Conservation (phyloP, 2,329 filamentous ascomycete species). For the Hortaea sp. region DNA sequence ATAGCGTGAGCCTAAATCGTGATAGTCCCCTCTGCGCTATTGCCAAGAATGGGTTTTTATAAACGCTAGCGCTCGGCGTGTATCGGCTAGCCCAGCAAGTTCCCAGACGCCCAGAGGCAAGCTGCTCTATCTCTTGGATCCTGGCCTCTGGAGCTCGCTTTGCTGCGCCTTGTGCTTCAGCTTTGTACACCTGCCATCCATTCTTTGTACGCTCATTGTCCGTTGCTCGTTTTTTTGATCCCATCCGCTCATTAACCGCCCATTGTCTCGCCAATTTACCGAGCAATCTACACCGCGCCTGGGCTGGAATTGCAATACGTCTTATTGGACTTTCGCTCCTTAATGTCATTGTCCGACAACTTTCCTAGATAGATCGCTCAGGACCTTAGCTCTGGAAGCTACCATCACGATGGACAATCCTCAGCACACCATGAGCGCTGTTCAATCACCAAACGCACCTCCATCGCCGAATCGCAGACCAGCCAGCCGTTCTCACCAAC, state of each 20-base stretch:
- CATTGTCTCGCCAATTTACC: not conserved
- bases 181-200: not conserved
- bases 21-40: not conserved
- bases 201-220: not conserved
- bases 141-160: not conserved
- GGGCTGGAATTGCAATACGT: not conserved
- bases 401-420: constrained; percentile 12
- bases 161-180: not conserved
- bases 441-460: constrained; percentile 3
- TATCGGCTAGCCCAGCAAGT: not conserved
- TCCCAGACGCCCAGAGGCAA: not conserved
- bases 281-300: not conserved
- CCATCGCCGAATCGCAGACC: constrained; percentile 8
- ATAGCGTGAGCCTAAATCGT: too few species aligned
- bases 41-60: not conserved
- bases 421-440: constrained; percentile 9
- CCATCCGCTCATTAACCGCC: not conserved
- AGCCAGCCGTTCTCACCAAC: constrained; percentile 3
- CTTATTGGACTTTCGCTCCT: too few species aligned
- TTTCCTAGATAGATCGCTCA: not conserved
- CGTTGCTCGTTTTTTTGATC: not conserved
- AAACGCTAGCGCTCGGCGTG: not conserved
- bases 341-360: not conserved
- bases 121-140: not conserved
- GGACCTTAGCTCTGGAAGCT: constrained; percentile 1